Percentiles rank a stretch among this genome's conserved stretches.
Conservation (phyloP, 2,329 filamentous ascomycete species). For the Amauroascus niger region DNA sequence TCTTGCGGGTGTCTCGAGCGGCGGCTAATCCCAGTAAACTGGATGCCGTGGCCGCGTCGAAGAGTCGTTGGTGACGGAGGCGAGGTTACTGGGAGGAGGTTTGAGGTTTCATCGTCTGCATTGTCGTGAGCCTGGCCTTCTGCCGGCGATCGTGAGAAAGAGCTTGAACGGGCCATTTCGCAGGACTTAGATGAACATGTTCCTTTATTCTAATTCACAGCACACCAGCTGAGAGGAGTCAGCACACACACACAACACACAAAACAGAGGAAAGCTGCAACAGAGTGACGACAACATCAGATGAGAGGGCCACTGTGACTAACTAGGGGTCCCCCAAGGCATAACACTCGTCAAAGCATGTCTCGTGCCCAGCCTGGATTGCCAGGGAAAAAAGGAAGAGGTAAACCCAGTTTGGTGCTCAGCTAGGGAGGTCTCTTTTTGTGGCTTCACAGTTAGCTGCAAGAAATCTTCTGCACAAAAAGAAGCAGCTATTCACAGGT, state of each 20-base stretch:
- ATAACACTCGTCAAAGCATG: background rate
- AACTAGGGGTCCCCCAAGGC: background rate
- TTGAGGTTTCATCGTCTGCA: slow-evolving; percentile 11
- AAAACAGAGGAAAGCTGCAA: background rate
- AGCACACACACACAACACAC: background rate
- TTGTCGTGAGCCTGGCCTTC: slow-evolving; percentile 6
- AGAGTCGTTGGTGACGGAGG: slow-evolving; percentile 15
- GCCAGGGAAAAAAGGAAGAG: background rate
- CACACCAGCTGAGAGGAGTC: background rate
- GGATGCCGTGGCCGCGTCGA: slow-evolving; percentile 11
- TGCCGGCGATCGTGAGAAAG: slow-evolving; percentile 5
- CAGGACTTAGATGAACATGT: background rate
- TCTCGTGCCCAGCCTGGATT: slow-evolving; percentile 1
- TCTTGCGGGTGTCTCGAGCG: slow-evolving; percentile 9
- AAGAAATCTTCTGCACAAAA: background rate
- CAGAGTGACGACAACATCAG: background rate
- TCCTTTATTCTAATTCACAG: background rate
- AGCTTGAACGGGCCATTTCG: slow-evolving; percentile 13
- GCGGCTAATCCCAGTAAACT: slow-evolving; percentile 16
- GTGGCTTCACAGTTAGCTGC: background rate
- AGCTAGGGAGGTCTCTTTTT: background rate
- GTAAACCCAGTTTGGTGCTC: background rate
- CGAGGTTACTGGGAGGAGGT: slow-evolving; percentile 13
- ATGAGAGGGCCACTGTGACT: background rate
- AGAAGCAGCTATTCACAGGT: background rate